Evolutionary conservation across 129 eudicot species (phyloP).

Genomic region (Centella asiatica): DNA sequence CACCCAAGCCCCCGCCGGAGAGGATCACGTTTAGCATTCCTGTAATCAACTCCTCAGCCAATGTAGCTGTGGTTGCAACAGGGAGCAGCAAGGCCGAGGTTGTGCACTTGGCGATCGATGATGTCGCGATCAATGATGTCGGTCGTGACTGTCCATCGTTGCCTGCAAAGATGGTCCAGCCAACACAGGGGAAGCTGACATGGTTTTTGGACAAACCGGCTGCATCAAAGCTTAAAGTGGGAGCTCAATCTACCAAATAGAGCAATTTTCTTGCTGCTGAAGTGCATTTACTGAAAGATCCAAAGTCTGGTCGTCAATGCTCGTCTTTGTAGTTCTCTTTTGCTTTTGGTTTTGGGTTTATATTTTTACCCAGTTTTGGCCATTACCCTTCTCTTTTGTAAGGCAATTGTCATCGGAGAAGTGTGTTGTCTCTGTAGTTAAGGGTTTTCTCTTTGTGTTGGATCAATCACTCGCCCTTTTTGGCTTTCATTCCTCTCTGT

Average conservation of each 20-base stretch:
- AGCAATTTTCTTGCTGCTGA: not conserved
- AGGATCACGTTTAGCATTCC: constrained; percentile 79
- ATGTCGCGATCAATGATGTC: constrained; percentile 35
- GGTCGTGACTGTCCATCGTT: constrained; percentile 36
- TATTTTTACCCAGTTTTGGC: constrained; percentile 20
- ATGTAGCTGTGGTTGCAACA: constrained; percentile 63
- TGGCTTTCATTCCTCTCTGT: constrained; percentile 5
- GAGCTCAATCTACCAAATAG: constrained; percentile 42
- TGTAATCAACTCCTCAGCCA: constrained; percentile 78
- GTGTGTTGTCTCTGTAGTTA: constrained; percentile 6
- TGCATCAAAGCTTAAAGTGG: constrained; percentile 54
- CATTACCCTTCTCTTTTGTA: constrained; percentile 1
- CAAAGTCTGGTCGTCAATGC: not conserved
- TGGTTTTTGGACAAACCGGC: constrained; percentile 84
- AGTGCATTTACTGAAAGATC: constrained; percentile 24
- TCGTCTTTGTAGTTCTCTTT: not conserved
- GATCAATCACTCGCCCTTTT: constrained; percentile 15
- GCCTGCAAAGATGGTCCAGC: constrained; percentile 82
- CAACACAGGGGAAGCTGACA: constrained; percentile 62
- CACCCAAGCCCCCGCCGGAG: constrained; percentile 83
- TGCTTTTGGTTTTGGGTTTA: constrained; percentile 11
- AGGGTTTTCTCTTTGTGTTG: not conserved
- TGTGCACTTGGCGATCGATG: constrained; percentile 41
- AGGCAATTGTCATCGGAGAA: constrained; percentile 18
- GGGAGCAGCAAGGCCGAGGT: constrained; percentile 72